Percentiles rank a stretch among this genome's conserved stretches.
phyloP scores from a whole-genome alignment of 2,329 filamentous ascomycete species.

The Endoconidiophora laricicola region DNA sequence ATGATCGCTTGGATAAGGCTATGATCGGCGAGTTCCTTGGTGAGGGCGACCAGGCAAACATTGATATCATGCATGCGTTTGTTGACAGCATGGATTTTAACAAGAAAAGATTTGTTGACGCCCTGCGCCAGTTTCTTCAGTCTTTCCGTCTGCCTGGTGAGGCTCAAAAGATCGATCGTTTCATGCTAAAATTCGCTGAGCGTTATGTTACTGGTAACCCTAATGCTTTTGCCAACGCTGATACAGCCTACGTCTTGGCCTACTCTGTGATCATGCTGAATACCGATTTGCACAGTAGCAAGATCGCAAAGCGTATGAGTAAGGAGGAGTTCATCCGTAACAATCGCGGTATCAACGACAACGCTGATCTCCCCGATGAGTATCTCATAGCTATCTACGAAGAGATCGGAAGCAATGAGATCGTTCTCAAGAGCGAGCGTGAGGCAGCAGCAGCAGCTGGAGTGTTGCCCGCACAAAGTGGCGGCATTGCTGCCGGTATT shows the following conservation, averaged over 20 bases:
- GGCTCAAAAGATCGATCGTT: slow-evolving; percentile 96
- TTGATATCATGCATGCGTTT: slow-evolving; percentile 96
- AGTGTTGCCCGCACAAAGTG: slow-evolving; percentile 36
- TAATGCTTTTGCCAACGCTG: slow-evolving; percentile 93
- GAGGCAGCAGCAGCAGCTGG: slow-evolving; percentile 75
- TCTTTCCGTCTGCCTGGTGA: slow-evolving; percentile 90
- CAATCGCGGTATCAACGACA: slow-evolving; percentile 95
- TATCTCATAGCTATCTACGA: slow-evolving; percentile 83
- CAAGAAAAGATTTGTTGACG: slow-evolving; percentile 82
- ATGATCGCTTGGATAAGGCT: slow-evolving; percentile 77
- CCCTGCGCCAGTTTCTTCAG: slow-evolving; percentile 79
- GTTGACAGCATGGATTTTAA: slow-evolving; percentile 90
- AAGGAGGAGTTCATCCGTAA: slow-evolving; percentile 98
- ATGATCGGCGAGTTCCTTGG: slow-evolving; percentile 89
- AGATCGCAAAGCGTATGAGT: slow-evolving; percentile 74
- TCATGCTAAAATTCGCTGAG: slow-evolving; percentile 98
- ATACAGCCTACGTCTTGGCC: slow-evolving; percentile 87
- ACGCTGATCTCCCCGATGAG: slow-evolving; percentile 78
- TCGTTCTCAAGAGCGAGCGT: slow-evolving; percentile 83
- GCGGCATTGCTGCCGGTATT: slow-evolving; percentile 62
- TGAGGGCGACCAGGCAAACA: slow-evolving; percentile 82
- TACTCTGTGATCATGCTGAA: slow-evolving; percentile 97
- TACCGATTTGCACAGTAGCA: slow-evolving; percentile 83
- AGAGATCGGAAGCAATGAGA: slow-evolving; percentile 81
- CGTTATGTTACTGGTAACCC: slow-evolving; percentile 90